Evolutionary conservation across 2,329 filamentous ascomycete genomes (phyloP).

Genomic region (Coniochaeta hoffmannii): DNA sequence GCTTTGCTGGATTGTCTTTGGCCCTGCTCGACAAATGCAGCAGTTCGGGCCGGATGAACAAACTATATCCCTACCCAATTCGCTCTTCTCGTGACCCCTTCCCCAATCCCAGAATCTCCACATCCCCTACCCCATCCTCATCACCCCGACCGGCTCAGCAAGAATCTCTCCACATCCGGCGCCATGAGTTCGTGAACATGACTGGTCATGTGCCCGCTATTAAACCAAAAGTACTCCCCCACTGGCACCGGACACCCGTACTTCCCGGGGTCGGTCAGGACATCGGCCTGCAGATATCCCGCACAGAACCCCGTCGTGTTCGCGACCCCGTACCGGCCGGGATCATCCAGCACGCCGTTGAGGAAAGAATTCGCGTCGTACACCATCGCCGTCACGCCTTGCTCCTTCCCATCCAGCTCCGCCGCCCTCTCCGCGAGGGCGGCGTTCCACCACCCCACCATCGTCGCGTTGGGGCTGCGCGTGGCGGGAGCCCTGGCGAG

Average conservation of each 20-base stretch:
- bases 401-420: conserved; percentile 21
- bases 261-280: conserved; percentile 12
- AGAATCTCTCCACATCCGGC: conserved; percentile 5
- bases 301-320: conserved; percentile 20
- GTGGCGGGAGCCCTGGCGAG: conserved; percentile 14
- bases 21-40: too few relatives aligned
- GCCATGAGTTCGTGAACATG: conserved; percentile 5
- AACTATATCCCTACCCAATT: too few relatives aligned
- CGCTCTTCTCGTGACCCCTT: too few relatives aligned
- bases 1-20: too few relatives aligned
- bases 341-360: conserved; percentile 20
- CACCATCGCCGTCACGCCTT: conserved; percentile 14
- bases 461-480: conserved; percentile 35
- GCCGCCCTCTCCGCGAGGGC: conserved; percentile 25
- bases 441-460: conserved; percentile 36
- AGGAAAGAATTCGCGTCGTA: conserved; percentile 25
- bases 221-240: conserved; percentile 23
- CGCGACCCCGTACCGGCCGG: conserved; percentile 17
- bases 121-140: background rate
- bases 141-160: background rate
- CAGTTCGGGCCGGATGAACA: too few relatives aligned
- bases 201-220: conserved; percentile 17
- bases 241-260: conserved; percentile 20
- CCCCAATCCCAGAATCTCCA: too few relatives aligned
- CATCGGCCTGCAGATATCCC: conserved; percentile 16